Conservation (phyloP, 768 basidiomycete genomes). For the Trametes cinnabarina region DNA sequence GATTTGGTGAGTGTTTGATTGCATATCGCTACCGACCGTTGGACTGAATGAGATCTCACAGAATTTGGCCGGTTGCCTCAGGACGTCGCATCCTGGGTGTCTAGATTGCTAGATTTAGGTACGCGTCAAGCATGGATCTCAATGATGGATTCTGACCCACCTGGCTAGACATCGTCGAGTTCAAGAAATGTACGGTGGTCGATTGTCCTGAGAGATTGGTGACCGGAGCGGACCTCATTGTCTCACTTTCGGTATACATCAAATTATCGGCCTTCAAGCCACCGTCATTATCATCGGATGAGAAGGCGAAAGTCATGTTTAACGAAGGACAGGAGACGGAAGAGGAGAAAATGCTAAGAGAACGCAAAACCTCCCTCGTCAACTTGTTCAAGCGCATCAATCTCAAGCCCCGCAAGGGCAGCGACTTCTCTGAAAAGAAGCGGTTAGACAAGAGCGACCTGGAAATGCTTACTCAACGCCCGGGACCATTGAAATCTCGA, state of each 20-base stretch:
- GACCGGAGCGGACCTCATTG: constrained; percentile 74
- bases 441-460: constrained; percentile 40
- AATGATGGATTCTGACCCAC: background rate
- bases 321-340: constrained; percentile 78
- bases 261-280: constrained; percentile 65
- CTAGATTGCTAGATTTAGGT: constrained; percentile 73
- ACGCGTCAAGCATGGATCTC: constrained; percentile 12
- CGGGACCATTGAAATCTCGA: constrained; percentile 24
- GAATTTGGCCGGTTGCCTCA: constrained; percentile 79
- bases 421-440: constrained; percentile 22
- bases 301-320: constrained; percentile 46
- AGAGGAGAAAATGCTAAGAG: constrained; percentile 74
- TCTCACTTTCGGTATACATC: constrained; percentile 73
- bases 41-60: constrained; percentile 25
- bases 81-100: constrained; percentile 69
- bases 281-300: constrained; percentile 34
- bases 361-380: constrained; percentile 73
- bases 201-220: constrained; percentile 72
- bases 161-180: constrained; percentile 57
- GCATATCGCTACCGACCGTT: too few species aligned
- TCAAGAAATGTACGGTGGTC: constrained; percentile 67
- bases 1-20: constrained; percentile 50
- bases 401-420: constrained; percentile 51
- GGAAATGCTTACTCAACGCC: constrained; percentile 38
- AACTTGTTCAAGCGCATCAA: constrained; percentile 71